Evolutionary conservation across 176 grass and related monocot species (phyloP), one percentile per base, ranked within the genome.

Genomic region (Rhynchospora breviuscula): DNA sequence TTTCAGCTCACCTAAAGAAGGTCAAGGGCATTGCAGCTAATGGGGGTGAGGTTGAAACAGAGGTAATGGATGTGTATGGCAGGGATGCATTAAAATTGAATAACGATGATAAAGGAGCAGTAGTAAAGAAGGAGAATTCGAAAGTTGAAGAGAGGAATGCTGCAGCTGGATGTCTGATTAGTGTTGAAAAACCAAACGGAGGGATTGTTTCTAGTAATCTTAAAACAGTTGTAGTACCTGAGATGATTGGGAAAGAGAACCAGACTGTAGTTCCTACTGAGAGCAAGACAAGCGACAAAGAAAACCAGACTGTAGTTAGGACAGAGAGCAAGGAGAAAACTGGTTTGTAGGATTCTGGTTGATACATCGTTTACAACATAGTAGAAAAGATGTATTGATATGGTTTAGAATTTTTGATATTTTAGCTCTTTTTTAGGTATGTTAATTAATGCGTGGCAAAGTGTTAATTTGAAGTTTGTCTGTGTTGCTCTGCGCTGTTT

Each of bases 301-400:
- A 52, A 43, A 64, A 81, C 9, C 54, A 46, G 58, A 81, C 7
- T 81, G 58, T 25, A 15, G 59, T 81, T 63, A 44, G 17, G 47
- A 51, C 7, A 46, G 62, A 82, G 80, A 68, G 21, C 21, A 82
- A 82, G 45, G 80, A 82, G 21, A 82, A 82, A 82, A 17, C 59
- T 1, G 21, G 62, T 68, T 54, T 53, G 45, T 82, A 66, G 47
- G n/a, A 53, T 68, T 53, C 10, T 64, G 58, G 19, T 82, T 15
- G 3, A 6, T 82, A 64, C 8, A 76, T 82, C 53, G 19, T 66
- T 52, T 66, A 52, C 2, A 15, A 15, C 10, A 14, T 64, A 18
- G 18, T 46, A 31, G 79, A 26, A 64, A 65, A 18, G 61, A 67
- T 46, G 8, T 23, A 49, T 15, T 18, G 0, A 21, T 12, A 66